Evolutionary conservation across 257 asterid genomes (phyloP).

Genomic region (Solanum medicagineum): DNA sequence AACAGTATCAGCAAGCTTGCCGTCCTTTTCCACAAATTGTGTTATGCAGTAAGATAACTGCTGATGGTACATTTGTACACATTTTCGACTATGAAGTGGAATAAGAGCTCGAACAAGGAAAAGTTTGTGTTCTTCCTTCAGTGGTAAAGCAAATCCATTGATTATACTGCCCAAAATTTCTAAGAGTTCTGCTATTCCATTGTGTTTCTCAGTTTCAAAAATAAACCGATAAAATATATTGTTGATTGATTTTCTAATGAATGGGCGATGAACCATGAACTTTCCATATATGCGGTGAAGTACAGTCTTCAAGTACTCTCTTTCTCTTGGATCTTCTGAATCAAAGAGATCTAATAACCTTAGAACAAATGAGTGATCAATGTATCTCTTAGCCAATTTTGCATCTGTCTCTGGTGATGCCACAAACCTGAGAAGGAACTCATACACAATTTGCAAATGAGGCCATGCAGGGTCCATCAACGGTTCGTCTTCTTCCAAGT

Average conservation of each 20-base stretch:
- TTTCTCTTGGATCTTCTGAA: slow-evolving; percentile 92
- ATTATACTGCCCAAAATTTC: slow-evolving; percentile 90
- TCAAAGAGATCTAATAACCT: slow-evolving; percentile 76
- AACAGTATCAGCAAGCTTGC: slow-evolving; percentile 36
- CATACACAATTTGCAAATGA: slow-evolving; percentile 81
- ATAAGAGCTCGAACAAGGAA: slow-evolving; percentile 80
- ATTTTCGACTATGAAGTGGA: slow-evolving; percentile 62
- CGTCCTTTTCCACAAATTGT: slow-evolving; percentile 37
- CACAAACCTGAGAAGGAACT: slow-evolving; percentile 69
- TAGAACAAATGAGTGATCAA: slow-evolving; percentile 76
- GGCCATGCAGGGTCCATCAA: slow-evolving; percentile 88
- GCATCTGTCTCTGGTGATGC: slow-evolving; percentile 87
- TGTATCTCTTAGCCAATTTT: slow-evolving; percentile 73
- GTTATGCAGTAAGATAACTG: slow-evolving; percentile 37
- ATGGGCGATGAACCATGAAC: slow-evolving; percentile 97
- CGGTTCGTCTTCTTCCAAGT: slow-evolving; percentile 86
- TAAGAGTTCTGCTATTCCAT: slow-evolving; percentile 78
- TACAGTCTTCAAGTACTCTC: slow-evolving; percentile 84
- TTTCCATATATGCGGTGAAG: slow-evolving; percentile 88
- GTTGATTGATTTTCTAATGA: slow-evolving; percentile 72
- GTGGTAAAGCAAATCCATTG: slow-evolving; percentile 79
- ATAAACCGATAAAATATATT: slow-evolving; percentile 67
- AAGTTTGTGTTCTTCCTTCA: slow-evolving; percentile 90
- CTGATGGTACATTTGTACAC: slow-evolving; percentile 35
- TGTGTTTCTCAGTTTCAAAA: slow-evolving; percentile 83